These are phyloP conservation scores for Chrysophaeum taylorii DNA, from an alignment of 352 stramenopile genomes.

Conservation along the genomic window DNA sequence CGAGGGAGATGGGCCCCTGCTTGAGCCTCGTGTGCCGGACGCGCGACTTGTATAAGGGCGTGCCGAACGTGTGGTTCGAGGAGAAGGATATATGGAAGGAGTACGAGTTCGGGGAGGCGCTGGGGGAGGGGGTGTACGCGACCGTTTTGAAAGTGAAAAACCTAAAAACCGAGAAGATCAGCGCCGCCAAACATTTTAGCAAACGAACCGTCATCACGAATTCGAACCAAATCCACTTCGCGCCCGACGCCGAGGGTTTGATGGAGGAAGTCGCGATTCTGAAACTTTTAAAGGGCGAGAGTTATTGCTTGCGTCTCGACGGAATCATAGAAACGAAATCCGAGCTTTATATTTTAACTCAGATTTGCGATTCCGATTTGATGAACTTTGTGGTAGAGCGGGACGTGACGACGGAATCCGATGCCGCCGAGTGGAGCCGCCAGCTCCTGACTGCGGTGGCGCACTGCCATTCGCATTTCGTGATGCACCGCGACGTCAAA, in stretches of 20 bases:
- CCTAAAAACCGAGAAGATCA: not conserved
- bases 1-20: too few relatives aligned
- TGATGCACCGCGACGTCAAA: conserved; percentile 4
- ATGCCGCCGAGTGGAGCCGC: not conserved
- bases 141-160: not conserved
- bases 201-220: not conserved
- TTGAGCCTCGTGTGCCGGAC: conserved; percentile 1
- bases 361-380: not conserved
- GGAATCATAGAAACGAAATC: not conserved
- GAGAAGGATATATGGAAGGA: too few relatives aligned
- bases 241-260: not conserved
- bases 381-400: not conserved
- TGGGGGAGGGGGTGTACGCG: not conserved
- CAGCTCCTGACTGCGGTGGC: not conserved
- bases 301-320: not conserved
- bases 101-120: not conserved
- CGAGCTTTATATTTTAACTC: not conserved
- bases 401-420: not conserved
- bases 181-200: not conserved
- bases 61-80: not conserved
- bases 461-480: not conserved
- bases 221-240: not conserved
- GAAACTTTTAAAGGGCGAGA: not conserved
- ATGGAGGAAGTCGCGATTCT: not conserved
- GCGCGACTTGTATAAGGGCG: not conserved